Base-by-base conservation (phyloP, 2,329 filamentous ascomycete species). In the Nannizzia gypsea region DNA sequence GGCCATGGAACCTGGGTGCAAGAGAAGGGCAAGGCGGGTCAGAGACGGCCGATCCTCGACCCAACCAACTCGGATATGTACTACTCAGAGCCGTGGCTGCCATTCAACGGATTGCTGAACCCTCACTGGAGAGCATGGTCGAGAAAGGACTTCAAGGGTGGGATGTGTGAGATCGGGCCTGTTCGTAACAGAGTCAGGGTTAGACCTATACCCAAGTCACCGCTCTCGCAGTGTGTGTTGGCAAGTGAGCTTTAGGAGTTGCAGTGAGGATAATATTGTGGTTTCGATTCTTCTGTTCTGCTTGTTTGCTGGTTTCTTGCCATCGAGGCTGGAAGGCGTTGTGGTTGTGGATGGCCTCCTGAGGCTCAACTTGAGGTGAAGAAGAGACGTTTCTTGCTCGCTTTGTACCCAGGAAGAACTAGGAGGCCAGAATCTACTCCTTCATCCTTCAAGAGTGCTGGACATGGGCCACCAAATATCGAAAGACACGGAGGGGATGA, bases 61-160 rank as follows among this genome's bases (percentile, higher is more conserved):
- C 58, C 58, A 8, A 34, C 28, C 3, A 52, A 62, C 31, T 54
- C 52, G 22, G 15, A 26, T 6, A 2, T 20, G 3, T 64, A 65
- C 56, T 11, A 57, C 15, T 17, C 31, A 15, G n/a, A 59, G 52
- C 42, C 58, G 9, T 62, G 62, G 56, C n/a, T 64, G 11, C 59
- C 61, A 0, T 48, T 64, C n/a, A 65, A 64, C 50, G 63, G 63
- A 8, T 65, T 61, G 62, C 15, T 62, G 5, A 13, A 56, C 6
- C 22, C 46, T n/a, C 31, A 26, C 4, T 46, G 38, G 38, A 34
- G 42, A 17, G 9, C 24, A 2, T 56, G 40, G 22, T 60, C 57
- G 38, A 60, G 62, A 26, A n/a, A 48, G 0, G n/a, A 58, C 48
- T 64, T 60, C 42, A 8, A 46, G 3, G 3, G 2, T 11, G 52